A percentile compares a stretch with the other conserved stretches of the same genome.
Conservation (phyloP, 176 grass and related monocot genomes). For the Secale cereale region DNA sequence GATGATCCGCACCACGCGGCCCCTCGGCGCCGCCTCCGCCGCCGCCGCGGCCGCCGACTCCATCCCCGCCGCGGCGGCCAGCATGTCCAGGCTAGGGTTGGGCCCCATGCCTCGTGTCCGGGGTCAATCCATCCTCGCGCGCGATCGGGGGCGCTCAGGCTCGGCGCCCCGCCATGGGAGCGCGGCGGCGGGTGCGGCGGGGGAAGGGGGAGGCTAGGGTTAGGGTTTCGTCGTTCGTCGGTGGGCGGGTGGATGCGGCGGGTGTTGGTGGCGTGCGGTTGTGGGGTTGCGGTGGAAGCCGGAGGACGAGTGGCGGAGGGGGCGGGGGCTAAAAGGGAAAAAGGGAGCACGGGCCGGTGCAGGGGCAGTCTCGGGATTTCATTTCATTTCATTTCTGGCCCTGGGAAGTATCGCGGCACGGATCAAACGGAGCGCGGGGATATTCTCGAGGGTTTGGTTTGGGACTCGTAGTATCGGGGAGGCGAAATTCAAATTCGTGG, state of each 20-base stretch:
- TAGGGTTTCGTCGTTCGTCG: conserved; percentile 30
- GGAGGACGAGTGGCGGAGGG: conserved; percentile 10
- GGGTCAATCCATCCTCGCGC: conserved; percentile 43
- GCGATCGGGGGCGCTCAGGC: conserved; percentile 1
- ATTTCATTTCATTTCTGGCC: too few relatives aligned
- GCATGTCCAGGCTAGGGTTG: conserved; percentile 44
- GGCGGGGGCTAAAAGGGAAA: neutral
- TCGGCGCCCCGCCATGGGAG: conserved; percentile 41
- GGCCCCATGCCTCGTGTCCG: conserved; percentile 38
- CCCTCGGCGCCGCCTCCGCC: neutral
- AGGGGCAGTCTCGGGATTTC: conserved; percentile 5
- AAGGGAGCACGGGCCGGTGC: neutral
- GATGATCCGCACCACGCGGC: conserved; percentile 56
- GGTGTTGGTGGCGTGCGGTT: neutral
- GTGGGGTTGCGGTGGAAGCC: conserved; percentile 34
- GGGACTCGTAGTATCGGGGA: too few relatives aligned
- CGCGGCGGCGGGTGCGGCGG: neutral
- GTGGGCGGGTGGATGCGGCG: neutral
- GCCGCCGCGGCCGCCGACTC: neutral
- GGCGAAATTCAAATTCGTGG: neutral
- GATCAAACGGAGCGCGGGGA: neutral
- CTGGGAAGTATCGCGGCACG: too few relatives aligned
- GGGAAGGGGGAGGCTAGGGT: conserved; percentile 19
- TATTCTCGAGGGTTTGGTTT: neutral
- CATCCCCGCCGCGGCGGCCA: conserved; percentile 9